phyloP scores from a whole-genome alignment of 169 alveolate genomes.

The Plasmodium gonderi region DNA sequence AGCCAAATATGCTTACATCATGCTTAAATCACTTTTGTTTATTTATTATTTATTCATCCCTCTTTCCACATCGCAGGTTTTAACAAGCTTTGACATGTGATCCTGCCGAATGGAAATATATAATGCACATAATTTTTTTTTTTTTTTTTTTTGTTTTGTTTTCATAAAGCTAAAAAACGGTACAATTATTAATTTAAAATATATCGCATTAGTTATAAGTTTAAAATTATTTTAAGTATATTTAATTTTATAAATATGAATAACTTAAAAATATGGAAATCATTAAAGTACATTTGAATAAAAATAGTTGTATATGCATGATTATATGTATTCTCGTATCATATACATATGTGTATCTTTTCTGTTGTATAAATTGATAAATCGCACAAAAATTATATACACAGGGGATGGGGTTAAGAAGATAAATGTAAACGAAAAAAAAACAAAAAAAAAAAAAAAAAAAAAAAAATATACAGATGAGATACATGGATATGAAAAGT shows the following conservation, averaged over 20 bases:
- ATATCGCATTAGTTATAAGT: neutral
- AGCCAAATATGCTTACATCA: neutral
- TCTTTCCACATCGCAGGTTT: slow-evolving; percentile 1
- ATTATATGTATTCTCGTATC: neutral
- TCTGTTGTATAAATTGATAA: neutral
- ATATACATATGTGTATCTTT: neutral
- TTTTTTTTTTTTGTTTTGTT: neutral
- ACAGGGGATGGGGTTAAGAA: neutral
- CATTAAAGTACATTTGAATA: neutral
- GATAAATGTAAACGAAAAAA: neutral
- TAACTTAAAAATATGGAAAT: neutral
- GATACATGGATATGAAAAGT: neutral
- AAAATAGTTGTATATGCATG: neutral
- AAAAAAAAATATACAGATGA: neutral
- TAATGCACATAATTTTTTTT: neutral
- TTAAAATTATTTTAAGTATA: neutral
- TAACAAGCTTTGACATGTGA: slow-evolving; percentile 31
- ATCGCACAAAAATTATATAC: neutral
- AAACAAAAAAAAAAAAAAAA: neutral
- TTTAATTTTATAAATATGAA: slow-evolving; percentile 24
- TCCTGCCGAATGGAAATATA: neutral
- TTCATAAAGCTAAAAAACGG: neutral
- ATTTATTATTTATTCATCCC: too few relatives aligned
- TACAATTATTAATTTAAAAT: slow-evolving; percentile 12
- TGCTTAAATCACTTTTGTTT: neutral